Evolutionary conservation across 73 alveolate species (phyloP), one percentile per base, ranked within the genome.

Genomic region (Blepharisma japonicum): DNA sequence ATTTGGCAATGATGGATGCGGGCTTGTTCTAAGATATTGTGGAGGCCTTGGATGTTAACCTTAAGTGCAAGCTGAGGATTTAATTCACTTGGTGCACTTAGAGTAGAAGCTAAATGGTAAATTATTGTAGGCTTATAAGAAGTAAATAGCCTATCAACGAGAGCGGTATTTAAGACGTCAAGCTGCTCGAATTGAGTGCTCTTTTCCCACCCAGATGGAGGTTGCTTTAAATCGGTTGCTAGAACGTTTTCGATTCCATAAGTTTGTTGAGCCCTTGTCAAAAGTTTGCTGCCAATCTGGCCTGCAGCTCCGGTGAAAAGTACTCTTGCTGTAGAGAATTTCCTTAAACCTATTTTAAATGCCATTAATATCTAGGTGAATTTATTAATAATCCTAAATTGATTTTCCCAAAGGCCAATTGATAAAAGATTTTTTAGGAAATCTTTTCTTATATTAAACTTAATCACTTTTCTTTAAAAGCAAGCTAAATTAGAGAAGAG

Each of bases 11-110:
- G 45, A 68, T 55, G 9, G 53, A 81, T 80, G 56, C 85, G 81
- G 20, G 92, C 92, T 14, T 78, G 71, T 45, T 85, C 85, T 39
- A 85, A 47, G 46, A 86, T 82, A 56, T 85, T 81, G 67, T 67
- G 32, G 79, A 46, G 50, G n/a, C 92, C 92, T 23, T 6, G 32
- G 21, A 81, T 77, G 56, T 85, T 85, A 27, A 81, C 88, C 0
- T 56, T 21, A 56, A 50, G 47, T 6, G 92, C 92, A 11, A 51
- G 81, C 67, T 81, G 78, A 27, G 88, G 88, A 78, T 48, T 50
- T 48, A 56, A 48, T 81, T 85, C 92, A 6, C 92, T 86, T 6
- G 85, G 72, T 8, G 88, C 88, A 11, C 87, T 78, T 6, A 85
- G 61, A 55, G 82, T 85, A 48, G 92, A 84, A 46, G 92, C 92